A percentile compares a stretch with the other conserved stretches of the same genome.
Conservation (phyloP, 2,329 filamentous ascomycete species). For the Fusarium sp. region DNA sequence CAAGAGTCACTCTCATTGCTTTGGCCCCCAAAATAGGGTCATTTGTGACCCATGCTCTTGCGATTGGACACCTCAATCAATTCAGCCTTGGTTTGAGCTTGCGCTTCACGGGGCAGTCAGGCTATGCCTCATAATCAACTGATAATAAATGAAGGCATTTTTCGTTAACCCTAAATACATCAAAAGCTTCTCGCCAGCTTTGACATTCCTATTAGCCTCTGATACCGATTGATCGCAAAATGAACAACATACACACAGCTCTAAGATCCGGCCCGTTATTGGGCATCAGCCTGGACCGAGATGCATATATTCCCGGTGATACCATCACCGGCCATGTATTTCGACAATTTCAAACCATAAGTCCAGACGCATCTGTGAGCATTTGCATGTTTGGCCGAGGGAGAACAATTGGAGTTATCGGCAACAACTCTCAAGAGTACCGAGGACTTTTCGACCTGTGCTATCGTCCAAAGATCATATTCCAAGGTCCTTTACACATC, state of each 20-base stretch:
- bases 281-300: conserved; percentile 17
- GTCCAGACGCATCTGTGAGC: conserved; percentile 28
- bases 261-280: background rate
- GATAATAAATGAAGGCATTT: background rate
- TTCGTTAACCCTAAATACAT: too few species aligned
- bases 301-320: conserved; percentile 37
- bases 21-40: background rate
- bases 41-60: background rate
- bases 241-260: background rate
- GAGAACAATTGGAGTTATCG: conserved; percentile 36
- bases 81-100: background rate
- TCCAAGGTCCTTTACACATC: conserved; percentile 43
- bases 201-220: accelerated
- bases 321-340: conserved; percentile 41
- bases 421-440: conserved; percentile 31
- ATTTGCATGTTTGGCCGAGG: conserved; percentile 40
- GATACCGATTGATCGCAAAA: background rate
- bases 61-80: background rate
- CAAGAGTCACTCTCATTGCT: background rate
- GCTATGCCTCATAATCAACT: background rate
- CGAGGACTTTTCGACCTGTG: background rate
- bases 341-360: conserved; percentile 33
- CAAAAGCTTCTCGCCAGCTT: background rate
- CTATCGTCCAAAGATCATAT: conserved; percentile 9
- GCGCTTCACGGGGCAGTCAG: background rate